A percentile compares a stretch with the other conserved stretches of the same genome.
Conservation (phyloP, 768 basidiomycete genomes). For the Gloeopeniophorella convolvens region DNA sequence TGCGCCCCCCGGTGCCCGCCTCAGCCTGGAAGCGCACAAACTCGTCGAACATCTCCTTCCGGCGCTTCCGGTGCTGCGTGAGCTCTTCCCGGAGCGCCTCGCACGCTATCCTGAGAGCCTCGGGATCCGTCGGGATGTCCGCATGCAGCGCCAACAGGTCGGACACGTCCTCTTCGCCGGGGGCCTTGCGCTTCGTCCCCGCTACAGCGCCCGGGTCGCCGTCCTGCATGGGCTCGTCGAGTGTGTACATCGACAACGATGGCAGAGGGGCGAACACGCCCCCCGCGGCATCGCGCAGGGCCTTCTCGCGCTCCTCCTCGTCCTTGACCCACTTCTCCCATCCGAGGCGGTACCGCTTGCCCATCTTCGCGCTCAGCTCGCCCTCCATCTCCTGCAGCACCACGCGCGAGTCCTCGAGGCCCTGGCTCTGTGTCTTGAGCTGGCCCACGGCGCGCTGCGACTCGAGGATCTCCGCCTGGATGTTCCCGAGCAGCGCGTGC, state of each 20-base stretch:
- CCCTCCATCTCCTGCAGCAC: slow-evolving; percentile 55
- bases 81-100: slow-evolving; percentile 61
- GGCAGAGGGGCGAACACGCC: slow-evolving; percentile 46
- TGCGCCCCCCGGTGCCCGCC: slow-evolving; percentile 82
- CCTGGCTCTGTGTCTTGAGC: slow-evolving; percentile 64
- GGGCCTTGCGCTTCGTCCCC: slow-evolving; percentile 41
- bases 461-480: slow-evolving; percentile 86
- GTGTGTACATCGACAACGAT: slow-evolving; percentile 32
- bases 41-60: slow-evolving; percentile 67
- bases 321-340: slow-evolving; percentile 93
- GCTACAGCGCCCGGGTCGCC: slow-evolving; percentile 3
- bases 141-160: slow-evolving; percentile 57
- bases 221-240: slow-evolving; percentile 24
- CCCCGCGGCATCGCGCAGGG: slow-evolving; percentile 54
- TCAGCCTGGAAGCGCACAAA: slow-evolving; percentile 81
- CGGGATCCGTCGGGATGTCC: slow-evolving; percentile 51
- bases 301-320: slow-evolving; percentile 72
- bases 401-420: slow-evolving; percentile 53
- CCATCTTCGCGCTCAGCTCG: slow-evolving; percentile 70
- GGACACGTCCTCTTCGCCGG: slow-evolving; percentile 50
- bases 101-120: slow-evolving; percentile 47
- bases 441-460: slow-evolving; percentile 68
- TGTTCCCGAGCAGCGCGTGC: slow-evolving; percentile 75
- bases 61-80: slow-evolving; percentile 53
- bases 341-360: slow-evolving; percentile 71